A percentile compares a stretch with the other conserved stretches of the same genome.
These are phyloP conservation scores for Mycena alexandri DNA, from an alignment of 768 basidiomycete genomes.

Conservation along the genomic window DNA sequence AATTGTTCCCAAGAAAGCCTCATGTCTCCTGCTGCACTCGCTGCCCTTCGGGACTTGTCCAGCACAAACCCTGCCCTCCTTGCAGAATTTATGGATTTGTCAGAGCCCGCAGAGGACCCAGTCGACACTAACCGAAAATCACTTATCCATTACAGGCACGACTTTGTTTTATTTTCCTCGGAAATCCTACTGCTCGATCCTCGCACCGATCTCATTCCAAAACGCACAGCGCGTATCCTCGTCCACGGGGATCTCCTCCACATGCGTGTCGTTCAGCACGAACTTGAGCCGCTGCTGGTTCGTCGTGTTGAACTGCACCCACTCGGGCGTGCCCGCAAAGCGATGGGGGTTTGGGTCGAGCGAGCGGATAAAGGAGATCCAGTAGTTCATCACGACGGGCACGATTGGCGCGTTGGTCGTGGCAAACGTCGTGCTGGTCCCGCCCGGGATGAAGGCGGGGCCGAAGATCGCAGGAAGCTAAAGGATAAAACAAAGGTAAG, in stretches of 20 bases:
- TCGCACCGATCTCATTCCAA: slow-evolving; percentile 29
- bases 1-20: no score
- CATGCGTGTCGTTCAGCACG: slow-evolving; percentile 29
- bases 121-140: no score
- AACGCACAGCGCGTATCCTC: slow-evolving; percentile 25
- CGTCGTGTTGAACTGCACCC: slow-evolving; percentile 17
- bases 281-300: slow-evolving; percentile 21
- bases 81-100: no score
- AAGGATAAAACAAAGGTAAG: slow-evolving; percentile 13
- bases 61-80: no score
- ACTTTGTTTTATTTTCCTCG: slow-evolving; percentile 8
- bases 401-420: slow-evolving; percentile 30
- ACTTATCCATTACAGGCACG: no score
- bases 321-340: slow-evolving; percentile 29
- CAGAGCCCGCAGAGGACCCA: no score
- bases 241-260: slow-evolving; percentile 27
- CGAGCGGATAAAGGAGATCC: slow-evolving; percentile 27
- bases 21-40: no score
- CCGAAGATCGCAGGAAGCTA: slow-evolving; percentile 28
- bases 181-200: slow-evolving; percentile 29
- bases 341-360: slow-evolving; percentile 22
- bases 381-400: slow-evolving; percentile 28
- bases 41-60: no score
- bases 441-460: slow-evolving; percentile 27
- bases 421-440: slow-evolving; percentile 23